Conservation (phyloP, 345 rosid species). For the Linum trigynum region DNA sequence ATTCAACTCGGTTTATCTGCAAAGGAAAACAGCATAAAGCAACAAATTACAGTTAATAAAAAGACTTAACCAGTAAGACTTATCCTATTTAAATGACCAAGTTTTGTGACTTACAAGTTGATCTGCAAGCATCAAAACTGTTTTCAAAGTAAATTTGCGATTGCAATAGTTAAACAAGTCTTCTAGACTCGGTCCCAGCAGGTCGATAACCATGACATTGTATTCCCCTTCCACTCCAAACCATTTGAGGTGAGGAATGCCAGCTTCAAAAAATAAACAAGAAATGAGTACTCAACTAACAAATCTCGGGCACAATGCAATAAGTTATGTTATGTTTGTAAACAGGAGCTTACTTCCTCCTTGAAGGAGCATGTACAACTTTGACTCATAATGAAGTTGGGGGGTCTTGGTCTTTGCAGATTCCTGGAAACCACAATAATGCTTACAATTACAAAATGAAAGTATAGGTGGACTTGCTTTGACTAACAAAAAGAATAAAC, state of each 20-base stretch:
- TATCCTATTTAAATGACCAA: not conserved
- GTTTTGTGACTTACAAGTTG: not conserved
- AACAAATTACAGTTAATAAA: not conserved
- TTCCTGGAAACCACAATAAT: not conserved
- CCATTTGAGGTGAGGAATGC: slow-evolving; percentile 4
- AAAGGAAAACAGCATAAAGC: not conserved
- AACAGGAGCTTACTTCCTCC: slow-evolving; percentile 2
- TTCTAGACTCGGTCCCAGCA: slow-evolving; percentile 3
- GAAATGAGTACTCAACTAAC: not conserved
- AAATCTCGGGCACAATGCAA: not conserved
- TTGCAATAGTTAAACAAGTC: slow-evolving; percentile 1
- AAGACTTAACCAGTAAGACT: not conserved
- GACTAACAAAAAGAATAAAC: not conserved
- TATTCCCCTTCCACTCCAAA: slow-evolving; percentile 1
- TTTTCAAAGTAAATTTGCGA: slow-evolving; percentile 1
- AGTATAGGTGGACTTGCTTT: not conserved
- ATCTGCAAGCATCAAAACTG: slow-evolving; percentile 4
- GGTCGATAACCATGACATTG: slow-evolving; percentile 5
- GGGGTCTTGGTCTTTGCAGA: slow-evolving; percentile 3
- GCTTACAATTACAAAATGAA: not conserved
- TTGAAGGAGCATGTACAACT: slow-evolving; percentile 4
- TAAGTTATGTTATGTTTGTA: not conserved
- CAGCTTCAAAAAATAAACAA: not conserved
- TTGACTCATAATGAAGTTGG: slow-evolving; percentile 5
- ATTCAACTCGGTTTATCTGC: slow-evolving; percentile 3